These are phyloP conservation scores for Boletus tylopilopsis DNA, from an alignment of 768 basidiomycete species.

Conservation along the genomic window DNA sequence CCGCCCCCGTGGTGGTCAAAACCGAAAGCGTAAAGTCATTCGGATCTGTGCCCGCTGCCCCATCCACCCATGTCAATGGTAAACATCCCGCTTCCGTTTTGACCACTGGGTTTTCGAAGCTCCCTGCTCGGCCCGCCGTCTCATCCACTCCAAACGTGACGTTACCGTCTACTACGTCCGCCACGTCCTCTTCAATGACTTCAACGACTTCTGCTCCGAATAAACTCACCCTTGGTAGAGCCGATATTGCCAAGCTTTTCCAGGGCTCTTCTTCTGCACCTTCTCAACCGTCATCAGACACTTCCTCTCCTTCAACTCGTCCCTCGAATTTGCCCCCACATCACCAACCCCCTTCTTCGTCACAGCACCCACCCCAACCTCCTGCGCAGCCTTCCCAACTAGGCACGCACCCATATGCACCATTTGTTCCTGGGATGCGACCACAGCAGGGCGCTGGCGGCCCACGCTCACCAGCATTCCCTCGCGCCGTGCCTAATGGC, in stretches of 20 bases:
- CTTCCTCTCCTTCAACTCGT: slow-evolving; percentile 56
- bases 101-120: slow-evolving; percentile 35
- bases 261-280: slow-evolving; percentile 35
- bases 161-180: slow-evolving; percentile 29
- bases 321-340: slow-evolving; percentile 50
- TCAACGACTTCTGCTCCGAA: slow-evolving; percentile 34
- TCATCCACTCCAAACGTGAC: slow-evolving; percentile 27
- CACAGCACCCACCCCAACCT: slow-evolving; percentile 37
- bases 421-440: slow-evolving; percentile 50
- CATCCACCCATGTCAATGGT: slow-evolving; percentile 54
- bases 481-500: slow-evolving; percentile 62
- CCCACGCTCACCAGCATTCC: slow-evolving; percentile 66
- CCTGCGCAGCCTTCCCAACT: slow-evolving; percentile 39
- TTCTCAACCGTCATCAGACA: slow-evolving; percentile 49
- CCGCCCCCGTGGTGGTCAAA: slow-evolving; percentile 58
- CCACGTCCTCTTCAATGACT: slow-evolving; percentile 21
- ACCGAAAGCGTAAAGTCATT: slow-evolving; percentile 77
- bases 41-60: slow-evolving; percentile 65
- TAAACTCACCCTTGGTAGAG: slow-evolving; percentile 31
- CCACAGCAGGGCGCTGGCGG: slow-evolving; percentile 44
- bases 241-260: slow-evolving; percentile 42
- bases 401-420: slow-evolving; percentile 41
- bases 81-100: slow-evolving; percentile 50
- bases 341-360: slow-evolving; percentile 37
- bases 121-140: slow-evolving; percentile 25